These are phyloP conservation scores for Colletotrichum falcatum DNA, from an alignment of 2,329 filamentous ascomycete genomes.

Conservation along the genomic window DNA sequence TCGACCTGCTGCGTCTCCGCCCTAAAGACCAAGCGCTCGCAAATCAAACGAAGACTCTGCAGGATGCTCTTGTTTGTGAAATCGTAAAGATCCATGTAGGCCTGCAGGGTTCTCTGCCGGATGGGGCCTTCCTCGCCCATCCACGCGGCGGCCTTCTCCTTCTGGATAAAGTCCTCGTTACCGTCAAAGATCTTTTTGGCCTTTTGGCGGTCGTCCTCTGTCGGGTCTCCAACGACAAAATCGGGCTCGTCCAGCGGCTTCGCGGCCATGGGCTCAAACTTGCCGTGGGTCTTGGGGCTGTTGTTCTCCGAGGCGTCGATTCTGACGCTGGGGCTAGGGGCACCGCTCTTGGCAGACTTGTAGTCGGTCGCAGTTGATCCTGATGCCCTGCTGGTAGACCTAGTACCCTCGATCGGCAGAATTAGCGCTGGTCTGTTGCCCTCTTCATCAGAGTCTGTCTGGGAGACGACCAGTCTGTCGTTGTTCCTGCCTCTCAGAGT, in stretches of 20 bases:
- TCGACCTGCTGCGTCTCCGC: slow-evolving; percentile 98
- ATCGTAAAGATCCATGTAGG: slow-evolving; percentile 94
- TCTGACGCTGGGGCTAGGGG: slow-evolving; percentile 59
- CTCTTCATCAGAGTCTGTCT: slow-evolving; percentile 51
- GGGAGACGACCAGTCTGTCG: slow-evolving; percentile 44
- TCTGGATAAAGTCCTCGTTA: slow-evolving; percentile 82
- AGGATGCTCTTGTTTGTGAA: slow-evolving; percentile 87
- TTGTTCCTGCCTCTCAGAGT: slow-evolving; percentile 38
- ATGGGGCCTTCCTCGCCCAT: slow-evolving; percentile 80
- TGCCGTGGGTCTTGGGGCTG: slow-evolving; percentile 50
- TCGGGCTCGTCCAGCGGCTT: slow-evolving; percentile 69
- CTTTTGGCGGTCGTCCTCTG: slow-evolving; percentile 78
- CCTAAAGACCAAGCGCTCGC: slow-evolving; percentile 82
- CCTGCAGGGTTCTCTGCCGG: slow-evolving; percentile 70
- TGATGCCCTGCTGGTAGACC: slow-evolving; percentile 51
- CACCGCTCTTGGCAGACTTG: slow-evolving; percentile 52
- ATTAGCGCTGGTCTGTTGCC: slow-evolving; percentile 52
- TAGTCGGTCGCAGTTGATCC: slow-evolving; percentile 54
- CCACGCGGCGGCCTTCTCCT: slow-evolving; percentile 86
- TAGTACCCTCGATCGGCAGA: slow-evolving; percentile 56
- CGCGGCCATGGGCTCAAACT: slow-evolving; percentile 49
- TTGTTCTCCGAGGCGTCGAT: slow-evolving; percentile 54
- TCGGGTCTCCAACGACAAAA: slow-evolving; percentile 68
- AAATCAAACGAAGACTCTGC: slow-evolving; percentile 81
- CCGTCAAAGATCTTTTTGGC: slow-evolving; percentile 88